Conservation (phyloP, 2,329 filamentous ascomycete species). For the Karstenula rhodostoma region DNA sequence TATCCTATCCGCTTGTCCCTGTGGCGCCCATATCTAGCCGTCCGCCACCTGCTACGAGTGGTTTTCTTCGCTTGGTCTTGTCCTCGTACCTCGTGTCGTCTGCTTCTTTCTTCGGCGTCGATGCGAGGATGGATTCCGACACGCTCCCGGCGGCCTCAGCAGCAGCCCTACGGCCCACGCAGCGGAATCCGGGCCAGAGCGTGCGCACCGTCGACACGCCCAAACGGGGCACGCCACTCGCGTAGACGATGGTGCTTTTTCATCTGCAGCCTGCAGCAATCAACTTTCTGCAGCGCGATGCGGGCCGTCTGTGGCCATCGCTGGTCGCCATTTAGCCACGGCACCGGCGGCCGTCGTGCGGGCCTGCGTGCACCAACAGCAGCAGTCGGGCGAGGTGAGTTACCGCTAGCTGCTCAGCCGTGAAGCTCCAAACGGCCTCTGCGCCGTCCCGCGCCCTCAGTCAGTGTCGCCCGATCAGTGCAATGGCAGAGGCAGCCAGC, state of each 20-base stretch:
- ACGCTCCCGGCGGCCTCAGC: conserved; percentile 3
- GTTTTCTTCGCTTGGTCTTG: conserved; percentile 40
- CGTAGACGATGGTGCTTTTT: conserved; percentile 16
- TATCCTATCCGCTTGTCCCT: conserved; percentile 28
- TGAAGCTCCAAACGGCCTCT: neutral
- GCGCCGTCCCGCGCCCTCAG: neutral
- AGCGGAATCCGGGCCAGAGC: neutral
- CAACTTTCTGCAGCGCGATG: conserved; percentile 19
- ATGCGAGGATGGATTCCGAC: conserved; percentile 21
- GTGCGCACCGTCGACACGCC: neutral
- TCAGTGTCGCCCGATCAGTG: neutral
- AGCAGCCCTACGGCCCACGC: conserved; percentile 25
- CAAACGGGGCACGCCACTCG: conserved; percentile 7
- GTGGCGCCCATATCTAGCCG: conserved; percentile 33
- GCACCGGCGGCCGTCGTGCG: conserved; percentile 11
- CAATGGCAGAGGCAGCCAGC: neutral
- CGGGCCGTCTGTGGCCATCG: conserved; percentile 8
- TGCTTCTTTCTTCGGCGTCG: conserved; percentile 28
- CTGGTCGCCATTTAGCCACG: conserved; percentile 22
- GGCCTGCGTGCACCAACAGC: neutral
- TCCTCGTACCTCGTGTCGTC: conserved; percentile 40
- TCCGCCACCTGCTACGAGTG: conserved; percentile 26
- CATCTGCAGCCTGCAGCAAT: conserved; percentile 24
- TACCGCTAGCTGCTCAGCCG: neutral
- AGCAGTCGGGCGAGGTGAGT: neutral